Evolutionary conservation across 345 rosid species (phyloP).

Genomic region (Luvunga scandens): DNA sequence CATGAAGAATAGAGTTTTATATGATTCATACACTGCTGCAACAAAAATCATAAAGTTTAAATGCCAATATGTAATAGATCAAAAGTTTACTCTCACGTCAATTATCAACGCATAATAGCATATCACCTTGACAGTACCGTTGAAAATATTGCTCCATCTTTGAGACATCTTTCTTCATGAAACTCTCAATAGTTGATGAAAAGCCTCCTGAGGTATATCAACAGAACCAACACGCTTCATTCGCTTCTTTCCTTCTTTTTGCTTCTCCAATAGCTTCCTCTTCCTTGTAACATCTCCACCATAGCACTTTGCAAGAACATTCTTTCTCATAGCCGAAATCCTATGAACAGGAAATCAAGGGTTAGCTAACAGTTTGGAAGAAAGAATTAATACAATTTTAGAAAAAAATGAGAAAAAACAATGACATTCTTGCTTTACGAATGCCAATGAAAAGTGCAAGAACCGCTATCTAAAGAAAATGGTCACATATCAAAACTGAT

Average conservation of each 20-base stretch:
- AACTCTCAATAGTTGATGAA: conserved; percentile 83
- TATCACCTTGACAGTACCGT: conserved; percentile 8
- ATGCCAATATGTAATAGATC: neutral
- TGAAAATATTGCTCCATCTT: neutral
- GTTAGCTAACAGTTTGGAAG: neutral
- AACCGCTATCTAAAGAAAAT: neutral
- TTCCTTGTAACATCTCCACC: conserved; percentile 96
- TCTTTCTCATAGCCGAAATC: conserved; percentile 93
- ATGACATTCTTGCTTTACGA: neutral
- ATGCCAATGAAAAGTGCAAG: neutral
- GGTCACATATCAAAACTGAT: neutral
- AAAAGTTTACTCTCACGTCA: neutral
- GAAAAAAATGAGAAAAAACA: neutral
- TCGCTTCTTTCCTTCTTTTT: conserved; percentile 96
- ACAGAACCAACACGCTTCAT: conserved; percentile 99
- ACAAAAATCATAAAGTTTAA: neutral
- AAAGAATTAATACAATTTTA: neutral
- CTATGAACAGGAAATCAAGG: conserved; percentile 28
- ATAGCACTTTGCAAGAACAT: conserved; percentile 95
- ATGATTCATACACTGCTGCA: neutral
- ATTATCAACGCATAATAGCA: neutral
- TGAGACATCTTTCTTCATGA: conserved; percentile 38
- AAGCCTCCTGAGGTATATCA: conserved; percentile 97
- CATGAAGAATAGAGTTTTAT: neutral
- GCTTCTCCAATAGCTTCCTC: conserved; percentile 89